These are phyloP conservation scores for Zygnema cylindricum DNA, from an alignment of 139 green algal genomes.

Conservation along the genomic window DNA sequence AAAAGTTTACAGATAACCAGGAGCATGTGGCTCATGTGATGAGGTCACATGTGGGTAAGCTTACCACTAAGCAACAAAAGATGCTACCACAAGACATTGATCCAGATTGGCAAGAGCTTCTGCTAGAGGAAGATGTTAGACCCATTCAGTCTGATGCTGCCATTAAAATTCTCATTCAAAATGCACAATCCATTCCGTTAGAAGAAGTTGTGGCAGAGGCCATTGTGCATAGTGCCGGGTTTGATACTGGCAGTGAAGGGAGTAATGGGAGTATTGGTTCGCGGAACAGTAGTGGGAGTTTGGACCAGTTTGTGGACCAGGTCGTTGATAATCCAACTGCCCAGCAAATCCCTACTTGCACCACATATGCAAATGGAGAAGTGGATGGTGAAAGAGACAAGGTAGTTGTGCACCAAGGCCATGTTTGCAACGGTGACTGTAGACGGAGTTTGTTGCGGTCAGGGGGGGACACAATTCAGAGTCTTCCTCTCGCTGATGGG, in stretches of 20 bases:
- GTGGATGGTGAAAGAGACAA: not conserved
- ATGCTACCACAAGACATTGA: slow-evolving; percentile 24
- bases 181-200: not conserved
- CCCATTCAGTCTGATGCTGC: not conserved
- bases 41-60: slow-evolving; percentile 32
- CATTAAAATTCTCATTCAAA: slow-evolving; percentile 15
- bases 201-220: not conserved
- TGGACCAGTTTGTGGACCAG: not conserved
- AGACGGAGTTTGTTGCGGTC: not conserved
- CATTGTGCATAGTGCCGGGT: not conserved
- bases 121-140: slow-evolving; percentile 3
- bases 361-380: not conserved
- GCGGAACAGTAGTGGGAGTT: slow-evolving; percentile 3
- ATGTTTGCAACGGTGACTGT: slow-evolving; percentile 22
- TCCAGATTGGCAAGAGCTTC: slow-evolving; percentile 18
- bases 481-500: too few species aligned
- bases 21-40: slow-evolving; percentile 18
- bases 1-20: slow-evolving; percentile 29
- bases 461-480: not conserved
- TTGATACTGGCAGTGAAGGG: slow-evolving; percentile 8
- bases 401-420: not conserved
- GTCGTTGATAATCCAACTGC: not conserved
- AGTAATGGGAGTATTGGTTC: not conserved
- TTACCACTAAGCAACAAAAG: slow-evolving; percentile 25
- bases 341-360: too few species aligned